Evolutionary conservation across 441 rosid genomes (phyloP).

Genomic region (Biscutella auriculata): DNA sequence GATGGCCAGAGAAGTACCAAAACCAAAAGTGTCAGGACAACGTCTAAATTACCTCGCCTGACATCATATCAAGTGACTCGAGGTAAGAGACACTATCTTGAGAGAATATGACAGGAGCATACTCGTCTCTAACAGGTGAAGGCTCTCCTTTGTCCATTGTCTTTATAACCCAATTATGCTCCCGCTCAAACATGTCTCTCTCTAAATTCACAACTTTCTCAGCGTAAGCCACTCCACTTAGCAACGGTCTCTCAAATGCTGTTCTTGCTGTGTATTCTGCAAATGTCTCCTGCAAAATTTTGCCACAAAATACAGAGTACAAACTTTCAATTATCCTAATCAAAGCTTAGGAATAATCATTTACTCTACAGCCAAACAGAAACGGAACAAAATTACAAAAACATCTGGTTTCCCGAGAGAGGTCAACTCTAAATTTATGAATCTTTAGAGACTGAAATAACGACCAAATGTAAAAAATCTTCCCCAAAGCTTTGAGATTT

Average conservation of each 20-base stretch:
- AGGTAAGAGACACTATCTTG: conserved; percentile 85
- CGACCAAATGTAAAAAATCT: no score
- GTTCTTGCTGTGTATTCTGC: conserved; percentile 94
- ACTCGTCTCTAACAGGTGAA: conserved; percentile 80
- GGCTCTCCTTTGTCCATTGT: conserved; percentile 69
- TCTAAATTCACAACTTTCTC: conserved; percentile 51
- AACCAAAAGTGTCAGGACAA: background rate
- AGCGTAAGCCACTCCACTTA: conserved; percentile 91
- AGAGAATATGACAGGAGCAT: conserved; percentile 90
- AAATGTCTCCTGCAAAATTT: conserved; percentile 65
- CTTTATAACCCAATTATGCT: conserved; percentile 74
- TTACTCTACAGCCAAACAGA: background rate
- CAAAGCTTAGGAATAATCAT: no score
- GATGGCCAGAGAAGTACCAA: no score
- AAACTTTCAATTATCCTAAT: background rate
- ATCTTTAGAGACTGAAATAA: no score
- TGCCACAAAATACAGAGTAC: background rate
- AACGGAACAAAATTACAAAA: background rate
- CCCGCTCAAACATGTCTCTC: conserved; percentile 73
- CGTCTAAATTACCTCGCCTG: conserved; percentile 69
- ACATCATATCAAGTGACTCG: conserved; percentile 95
- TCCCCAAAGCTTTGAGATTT: background rate
- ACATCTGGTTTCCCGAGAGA: background rate
- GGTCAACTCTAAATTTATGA: background rate
- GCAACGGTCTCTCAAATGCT: conserved; percentile 80